Conservation (phyloP, 2,329 filamentous ascomycete species). For the Venturia asperata region DNA sequence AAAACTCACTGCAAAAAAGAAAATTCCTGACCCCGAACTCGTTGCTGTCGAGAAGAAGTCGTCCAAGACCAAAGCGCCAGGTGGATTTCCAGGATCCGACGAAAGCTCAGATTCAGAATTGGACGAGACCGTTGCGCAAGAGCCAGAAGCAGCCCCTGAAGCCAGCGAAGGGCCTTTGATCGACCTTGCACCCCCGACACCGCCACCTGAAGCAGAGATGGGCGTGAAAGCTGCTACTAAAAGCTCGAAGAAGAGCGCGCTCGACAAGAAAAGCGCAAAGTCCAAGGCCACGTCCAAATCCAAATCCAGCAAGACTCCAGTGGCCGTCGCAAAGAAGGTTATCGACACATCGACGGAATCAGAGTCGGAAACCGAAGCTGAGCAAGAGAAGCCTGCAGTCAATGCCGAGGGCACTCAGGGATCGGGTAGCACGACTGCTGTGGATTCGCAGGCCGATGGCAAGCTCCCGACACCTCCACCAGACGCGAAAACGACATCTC, state of each 20-base stretch:
- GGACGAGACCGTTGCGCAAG: not conserved
- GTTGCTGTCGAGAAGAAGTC: slow-evolving; percentile 7
- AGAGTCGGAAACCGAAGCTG: slow-evolving; percentile 13
- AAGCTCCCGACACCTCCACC: slow-evolving; percentile 22
- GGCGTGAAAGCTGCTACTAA: slow-evolving; percentile 13
- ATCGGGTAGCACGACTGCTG: slow-evolving; percentile 21
- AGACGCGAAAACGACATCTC: slow-evolving; percentile 12
- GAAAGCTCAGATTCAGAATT: slow-evolving; percentile 15
- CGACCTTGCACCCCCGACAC: slow-evolving; percentile 13
- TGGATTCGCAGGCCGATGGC: slow-evolving; percentile 19
- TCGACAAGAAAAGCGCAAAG: slow-evolving; percentile 15
- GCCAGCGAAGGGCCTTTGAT: slow-evolving; percentile 15
- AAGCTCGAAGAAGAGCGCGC: slow-evolving; percentile 10
- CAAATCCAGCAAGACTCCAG: slow-evolving; percentile 1
- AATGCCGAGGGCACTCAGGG: slow-evolving; percentile 18
- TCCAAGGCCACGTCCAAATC: slow-evolving; percentile 17
- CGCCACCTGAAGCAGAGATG: slow-evolving; percentile 16
- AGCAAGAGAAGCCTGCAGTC: slow-evolving; percentile 18
- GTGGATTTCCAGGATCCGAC: slow-evolving; percentile 18
- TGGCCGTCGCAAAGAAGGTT: slow-evolving; percentile 15
- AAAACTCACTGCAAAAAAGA: slow-evolving; percentile 27
- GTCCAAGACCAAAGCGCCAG: slow-evolving; percentile 9
- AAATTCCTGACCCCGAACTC: slow-evolving; percentile 23
- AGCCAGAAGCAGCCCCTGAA: slow-evolving; percentile 12
- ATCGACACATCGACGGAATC: slow-evolving; percentile 6